Conservation (phyloP, 371 early-diverging fungal genomes). For the Racocetra persica region DNA sequence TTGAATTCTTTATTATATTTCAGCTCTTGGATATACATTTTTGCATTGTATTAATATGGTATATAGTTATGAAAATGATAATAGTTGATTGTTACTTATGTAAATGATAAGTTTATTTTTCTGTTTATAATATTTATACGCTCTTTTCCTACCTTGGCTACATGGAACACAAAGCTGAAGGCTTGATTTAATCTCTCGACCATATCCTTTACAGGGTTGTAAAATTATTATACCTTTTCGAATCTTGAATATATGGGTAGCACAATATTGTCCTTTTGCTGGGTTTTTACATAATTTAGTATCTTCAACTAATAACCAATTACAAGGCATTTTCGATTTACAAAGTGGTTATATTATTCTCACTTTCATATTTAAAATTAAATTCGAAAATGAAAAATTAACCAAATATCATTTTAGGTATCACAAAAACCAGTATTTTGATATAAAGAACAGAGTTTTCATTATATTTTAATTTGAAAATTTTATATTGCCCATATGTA, state of each 20-base stretch:
- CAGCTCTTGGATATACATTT: background rate
- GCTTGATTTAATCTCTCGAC: constrained; percentile 36
- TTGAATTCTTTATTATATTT: constrained; percentile 10
- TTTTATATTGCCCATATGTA: background rate
- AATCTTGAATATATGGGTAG: constrained; percentile 29
- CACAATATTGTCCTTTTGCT: constrained; percentile 36
- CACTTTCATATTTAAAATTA: constrained; percentile 42
- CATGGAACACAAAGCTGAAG: constrained; percentile 40
- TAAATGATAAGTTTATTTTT: constrained; percentile 38
- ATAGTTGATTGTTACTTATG: constrained; percentile 39
- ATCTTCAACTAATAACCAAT: constrained; percentile 38
- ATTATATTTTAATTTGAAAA: background rate
- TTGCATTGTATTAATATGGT: constrained; percentile 25
- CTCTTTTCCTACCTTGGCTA: constrained; percentile 33
- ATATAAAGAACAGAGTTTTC: background rate
- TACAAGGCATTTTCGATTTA: constrained; percentile 6
- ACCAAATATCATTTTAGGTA: background rate
- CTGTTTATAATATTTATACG: constrained; percentile 37
- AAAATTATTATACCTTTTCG: constrained; percentile 31
- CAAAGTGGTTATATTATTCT: constrained; percentile 16
- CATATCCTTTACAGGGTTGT: constrained; percentile 34
- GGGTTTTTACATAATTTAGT: constrained; percentile 26
- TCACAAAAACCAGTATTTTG: background rate
- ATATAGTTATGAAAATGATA: constrained; percentile 39
- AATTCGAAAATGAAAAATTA: background rate